Conservation (phyloP, 768 basidiomycete genomes). For the Lactarius tabidus region DNA sequence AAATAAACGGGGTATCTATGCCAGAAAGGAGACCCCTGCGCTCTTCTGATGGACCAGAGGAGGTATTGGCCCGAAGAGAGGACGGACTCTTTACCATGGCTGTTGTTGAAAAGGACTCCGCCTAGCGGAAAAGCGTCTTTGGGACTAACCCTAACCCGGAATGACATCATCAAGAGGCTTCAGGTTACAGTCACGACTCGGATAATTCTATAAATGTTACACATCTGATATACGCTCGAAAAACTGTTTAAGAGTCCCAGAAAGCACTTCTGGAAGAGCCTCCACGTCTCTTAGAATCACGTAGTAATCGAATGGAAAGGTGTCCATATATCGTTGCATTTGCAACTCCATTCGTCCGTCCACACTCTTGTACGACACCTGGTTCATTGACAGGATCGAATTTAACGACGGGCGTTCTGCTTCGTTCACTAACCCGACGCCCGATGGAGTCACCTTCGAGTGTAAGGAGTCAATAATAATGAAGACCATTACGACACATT, state of each 20-base stretch:
- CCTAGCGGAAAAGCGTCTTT: neutral
- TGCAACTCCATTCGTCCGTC: constrained; percentile 82
- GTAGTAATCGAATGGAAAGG: constrained; percentile 98
- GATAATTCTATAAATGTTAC: too few species aligned
- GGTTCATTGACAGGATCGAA: constrained; percentile 92
- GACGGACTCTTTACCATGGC: neutral
- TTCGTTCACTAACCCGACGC: neutral
- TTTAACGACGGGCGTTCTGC: constrained; percentile 38
- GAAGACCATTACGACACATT: constrained; percentile 93
- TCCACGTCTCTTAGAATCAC: constrained; percentile 90
- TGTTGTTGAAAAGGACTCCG: neutral
- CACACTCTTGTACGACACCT: constrained; percentile 79
- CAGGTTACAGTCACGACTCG: too few species aligned
- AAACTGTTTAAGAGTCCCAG: constrained; percentile 87
- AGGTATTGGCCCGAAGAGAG: neutral
- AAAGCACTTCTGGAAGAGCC: constrained; percentile 84
- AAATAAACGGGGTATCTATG: neutral
- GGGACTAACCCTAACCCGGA: neutral
- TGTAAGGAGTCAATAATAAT: constrained; percentile 90
- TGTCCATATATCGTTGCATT: constrained; percentile 86
- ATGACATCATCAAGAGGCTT: too few species aligned
- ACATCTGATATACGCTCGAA: constrained; percentile 77
- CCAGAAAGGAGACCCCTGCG: constrained; percentile 27
- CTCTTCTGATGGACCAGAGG: constrained; percentile 18
- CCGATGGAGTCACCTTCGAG: constrained; percentile 33